Percentiles rank a stretch among this genome's conserved stretches.
phyloP scores from a whole-genome alignment of 129 eudicot genomes.

The Chrysanthemum seticuspe region DNA sequence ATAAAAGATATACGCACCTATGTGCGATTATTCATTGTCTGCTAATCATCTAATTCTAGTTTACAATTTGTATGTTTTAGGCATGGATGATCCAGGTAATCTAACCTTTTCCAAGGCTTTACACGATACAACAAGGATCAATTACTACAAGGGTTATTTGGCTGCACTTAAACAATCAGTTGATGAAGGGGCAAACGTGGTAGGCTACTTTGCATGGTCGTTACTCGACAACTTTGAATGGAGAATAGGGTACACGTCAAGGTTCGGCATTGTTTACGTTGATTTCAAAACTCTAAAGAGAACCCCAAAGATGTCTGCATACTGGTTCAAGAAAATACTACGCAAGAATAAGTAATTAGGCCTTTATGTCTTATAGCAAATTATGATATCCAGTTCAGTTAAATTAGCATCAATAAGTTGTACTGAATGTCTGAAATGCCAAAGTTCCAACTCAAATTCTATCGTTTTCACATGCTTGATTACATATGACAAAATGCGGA shows the following conservation, averaged over 20 bases:
- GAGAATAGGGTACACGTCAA: slow-evolving; percentile 84
- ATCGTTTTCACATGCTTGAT: neutral
- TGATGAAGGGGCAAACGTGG: slow-evolving; percentile 82
- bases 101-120: slow-evolving; percentile 64
- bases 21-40: neutral
- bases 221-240: slow-evolving; percentile 90
- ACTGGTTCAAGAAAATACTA: slow-evolving; percentile 75
- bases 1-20: neutral
- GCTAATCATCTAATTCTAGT: neutral
- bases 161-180: slow-evolving; percentile 56
- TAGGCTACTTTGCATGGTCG: slow-evolving; percentile 95
- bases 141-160: slow-evolving; percentile 72
- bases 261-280: slow-evolving; percentile 84
- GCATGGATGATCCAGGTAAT: slow-evolving; percentile 94
- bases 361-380: neutral
- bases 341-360: slow-evolving; percentile 31
- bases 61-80: slow-evolving; percentile 31
- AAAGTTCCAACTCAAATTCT: neutral
- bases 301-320: slow-evolving; percentile 83
- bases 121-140: slow-evolving; percentile 60
- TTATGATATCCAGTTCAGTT: neutral
- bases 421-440: neutral
- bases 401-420: slow-evolving; percentile 9
- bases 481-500: neutral
- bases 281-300: slow-evolving; percentile 81